phyloP scores from a whole-genome alignment of 2,329 filamentous ascomycete species.

The Beauveria scarabaeidicola region DNA sequence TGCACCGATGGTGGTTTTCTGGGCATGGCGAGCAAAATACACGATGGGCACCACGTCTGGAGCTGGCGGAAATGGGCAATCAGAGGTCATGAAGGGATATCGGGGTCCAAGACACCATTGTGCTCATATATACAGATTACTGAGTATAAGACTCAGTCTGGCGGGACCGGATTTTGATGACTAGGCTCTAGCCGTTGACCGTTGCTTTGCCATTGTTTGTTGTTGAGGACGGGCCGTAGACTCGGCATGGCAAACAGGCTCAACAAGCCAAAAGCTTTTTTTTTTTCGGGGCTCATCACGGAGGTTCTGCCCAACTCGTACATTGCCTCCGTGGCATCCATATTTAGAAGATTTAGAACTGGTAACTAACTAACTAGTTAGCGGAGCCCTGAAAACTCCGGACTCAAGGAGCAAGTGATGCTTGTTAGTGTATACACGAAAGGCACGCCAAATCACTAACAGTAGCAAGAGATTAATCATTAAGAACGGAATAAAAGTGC shows the following conservation, averaged over 20 bases:
- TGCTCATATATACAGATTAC: neutral
- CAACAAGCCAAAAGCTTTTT: slow-evolving; percentile 1
- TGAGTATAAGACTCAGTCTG: neutral
- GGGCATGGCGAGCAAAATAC: neutral
- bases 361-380: neutral
- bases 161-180: slow-evolving; percentile 6
- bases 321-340: neutral
- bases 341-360: neutral
- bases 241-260: neutral
- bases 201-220: neutral
- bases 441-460: too few species aligned
- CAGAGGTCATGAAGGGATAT: neutral
- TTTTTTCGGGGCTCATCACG: neutral
- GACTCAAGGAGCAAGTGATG: too few species aligned
- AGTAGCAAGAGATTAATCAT: too few species aligned
- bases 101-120: too few species aligned
- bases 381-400: too few species aligned
- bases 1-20: slow-evolving; percentile 23
- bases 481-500: too few species aligned
- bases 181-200: neutral
- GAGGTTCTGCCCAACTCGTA: neutral
- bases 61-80: neutral
- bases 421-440: too few species aligned
- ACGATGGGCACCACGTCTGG: neutral
- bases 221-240: neutral